A percentile compares a stretch with the other conserved stretches of the same genome.
Evolutionary conservation across 345 rosid species (phyloP).

Genomic region (Lenwebbia sp.): DNA sequence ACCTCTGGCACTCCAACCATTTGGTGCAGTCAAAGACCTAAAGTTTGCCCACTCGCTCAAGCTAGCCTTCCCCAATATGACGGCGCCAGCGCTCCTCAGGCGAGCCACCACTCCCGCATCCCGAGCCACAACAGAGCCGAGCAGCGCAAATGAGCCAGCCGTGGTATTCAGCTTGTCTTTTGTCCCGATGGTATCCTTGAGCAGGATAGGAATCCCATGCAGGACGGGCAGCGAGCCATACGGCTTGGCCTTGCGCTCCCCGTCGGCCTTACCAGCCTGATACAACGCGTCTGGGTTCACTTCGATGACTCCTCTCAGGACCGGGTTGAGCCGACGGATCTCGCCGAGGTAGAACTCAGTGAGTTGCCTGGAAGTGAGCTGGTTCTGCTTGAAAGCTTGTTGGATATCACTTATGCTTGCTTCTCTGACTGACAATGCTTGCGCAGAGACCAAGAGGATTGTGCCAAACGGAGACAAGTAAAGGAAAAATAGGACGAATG

Average conservation of each 20-base stretch:
- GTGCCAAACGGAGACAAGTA: not conserved
- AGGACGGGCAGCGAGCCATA: constrained; percentile 1
- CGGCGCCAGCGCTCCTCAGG: constrained; percentile 38
- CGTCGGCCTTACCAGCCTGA: constrained; percentile 27
- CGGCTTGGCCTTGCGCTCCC: constrained; percentile 8
- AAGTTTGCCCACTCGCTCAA: constrained; percentile 42
- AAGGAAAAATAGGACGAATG: not conserved
- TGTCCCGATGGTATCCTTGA: constrained; percentile 49
- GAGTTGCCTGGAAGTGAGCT: constrained; percentile 30
- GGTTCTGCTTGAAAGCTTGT: constrained; percentile 16
- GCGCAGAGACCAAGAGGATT: not conserved
- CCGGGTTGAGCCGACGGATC: constrained; percentile 20
- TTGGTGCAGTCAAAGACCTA: constrained; percentile 10
- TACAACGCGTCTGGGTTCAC: constrained; percentile 26
- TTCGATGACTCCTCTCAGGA: constrained; percentile 24
- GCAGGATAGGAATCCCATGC: constrained; percentile 45
- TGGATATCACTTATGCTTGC: constrained; percentile 23
- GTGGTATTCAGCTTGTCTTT: constrained; percentile 44
- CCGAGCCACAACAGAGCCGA: constrained; percentile 23
- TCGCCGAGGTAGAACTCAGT: constrained; percentile 17
- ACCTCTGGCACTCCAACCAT: constrained; percentile 35
- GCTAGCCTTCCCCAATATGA: constrained; percentile 51
- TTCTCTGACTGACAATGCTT: constrained; percentile 17
- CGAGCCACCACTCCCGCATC: constrained; percentile 42
- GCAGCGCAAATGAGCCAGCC: constrained; percentile 35